Base-by-base conservation (phyloP, 2,329 filamentous ascomycete species). In the Aureobasidium sp. region DNA sequence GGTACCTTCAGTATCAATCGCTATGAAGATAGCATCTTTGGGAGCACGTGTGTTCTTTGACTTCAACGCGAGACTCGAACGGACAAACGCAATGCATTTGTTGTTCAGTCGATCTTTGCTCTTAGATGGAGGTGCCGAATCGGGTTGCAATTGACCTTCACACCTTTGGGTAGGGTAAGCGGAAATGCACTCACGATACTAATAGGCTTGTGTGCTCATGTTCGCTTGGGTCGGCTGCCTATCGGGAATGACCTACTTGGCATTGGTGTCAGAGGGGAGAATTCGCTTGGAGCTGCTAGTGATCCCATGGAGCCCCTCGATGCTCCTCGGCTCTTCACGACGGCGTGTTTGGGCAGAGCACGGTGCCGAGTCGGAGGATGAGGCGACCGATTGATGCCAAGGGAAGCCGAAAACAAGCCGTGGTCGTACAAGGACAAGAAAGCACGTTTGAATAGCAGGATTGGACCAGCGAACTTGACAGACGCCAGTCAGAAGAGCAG, bases 1-100 rank as follows among this genome's bases (percentile, higher is more conserved):
- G 43, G 82, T 77, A 1, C 86, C 85, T 72, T 99, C 94, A 29
- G 94, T 77, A 67, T 97, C 94, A 49, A 97, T 78, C 64, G 82
- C 84, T 61, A 96, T 77, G 66, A 96, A 87, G 7, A 95, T 79
- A 0, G 84, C 79, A n/a, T 79, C 76, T 17, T 40, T 40, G 5
- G 29, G 13, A 15, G 43, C 45, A 33, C 46, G 57, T 15, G 8
- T 29, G 2, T n/a, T 15, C 11, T 55, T 55, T 8, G 51, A 23
- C 13, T 55, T 55, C 17, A 55, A 13, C 1, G 37, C 51, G 8
- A 55, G 51, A 23, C 51, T 47, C 17, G 31, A 47, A 35, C 55
- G 45, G 17, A 59, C 45, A 17, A 49, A 59, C 6, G 55, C 35
- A 19, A 59, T 59, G 15, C 55, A 47, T 21, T 59, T 40, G 25